Base-by-base conservation (phyloP, 1,284 basidiomycete genomes). In the Peniophora sp. region DNA sequence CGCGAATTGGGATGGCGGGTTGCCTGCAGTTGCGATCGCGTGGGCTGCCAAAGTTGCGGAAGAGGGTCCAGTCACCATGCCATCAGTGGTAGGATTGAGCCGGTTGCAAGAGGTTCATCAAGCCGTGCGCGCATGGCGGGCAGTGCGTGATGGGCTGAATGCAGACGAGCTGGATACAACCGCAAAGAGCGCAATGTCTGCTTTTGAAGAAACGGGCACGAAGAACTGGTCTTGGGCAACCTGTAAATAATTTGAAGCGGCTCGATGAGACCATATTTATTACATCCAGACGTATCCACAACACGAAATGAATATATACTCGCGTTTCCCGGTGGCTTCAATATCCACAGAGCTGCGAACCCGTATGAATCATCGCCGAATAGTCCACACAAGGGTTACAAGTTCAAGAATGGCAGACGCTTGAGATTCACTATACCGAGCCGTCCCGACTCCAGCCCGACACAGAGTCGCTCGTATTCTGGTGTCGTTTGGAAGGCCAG, bases 51-150 rank as follows among this genome's bases (percentile, higher is more conserved):
- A 77, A 22, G 69, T 72, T 20, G 67, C 73, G 16, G 62, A 66
- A 36, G 67, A 72, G 44, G 62, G 45, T 17, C 51, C 50, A 14
- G 39, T 16, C 14, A 20, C 24, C 50, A 57, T 88, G 48, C 88
- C 90, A 2, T 78, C 85, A 45, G 89, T 92, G 8, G 74, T 85
- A 5, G 92, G 92, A 1, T 76, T 93, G 50, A 86, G 86, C 59
- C 77, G 70, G 27, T 74, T 78, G 35, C 60, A 66, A 49, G 89
- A 95, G 63, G 84, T 94, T 39, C 89, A 92, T 60, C 79, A 83
- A 59, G 83, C 79, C 49, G 70, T 90, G 17, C 71, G 66, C 52
- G 78, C 78, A 19, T 93, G 85, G 85, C 72, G 79, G 52, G 75
- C 78, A 53, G 70, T 85, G 3, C 70, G 75, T 56, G 64, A 65